These are phyloP conservation scores for Gaultheria prostrata DNA, from an alignment of 148 eudicot species.

Conservation along the genomic window DNA sequence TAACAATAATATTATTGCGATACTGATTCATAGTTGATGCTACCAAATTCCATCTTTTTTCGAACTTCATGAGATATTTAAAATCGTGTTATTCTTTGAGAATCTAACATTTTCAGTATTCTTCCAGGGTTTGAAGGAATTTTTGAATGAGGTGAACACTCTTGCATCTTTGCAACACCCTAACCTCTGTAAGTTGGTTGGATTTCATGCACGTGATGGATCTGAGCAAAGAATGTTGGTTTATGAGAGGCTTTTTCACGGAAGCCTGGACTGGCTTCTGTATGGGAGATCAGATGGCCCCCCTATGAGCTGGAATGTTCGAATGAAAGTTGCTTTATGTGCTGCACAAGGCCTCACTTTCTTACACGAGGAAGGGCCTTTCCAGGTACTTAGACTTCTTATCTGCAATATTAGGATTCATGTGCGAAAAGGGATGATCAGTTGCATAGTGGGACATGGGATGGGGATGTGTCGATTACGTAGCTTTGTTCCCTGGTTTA, in stretches of 20 bases:
- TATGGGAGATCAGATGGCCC: slow-evolving; percentile 78
- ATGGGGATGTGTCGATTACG: background rate
- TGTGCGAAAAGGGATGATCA: background rate
- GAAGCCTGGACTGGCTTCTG: slow-evolving; percentile 79
- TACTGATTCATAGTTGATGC: slow-evolving; percentile 10
- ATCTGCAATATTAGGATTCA: background rate
- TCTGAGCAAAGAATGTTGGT: slow-evolving; percentile 81
- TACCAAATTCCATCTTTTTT: background rate
- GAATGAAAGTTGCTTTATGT: slow-evolving; percentile 80
- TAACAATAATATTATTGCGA: background rate
- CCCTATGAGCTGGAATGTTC: slow-evolving; percentile 75
- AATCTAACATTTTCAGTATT: slow-evolving; percentile 7
- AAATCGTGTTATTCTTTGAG: background rate
- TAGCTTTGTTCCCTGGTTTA: background rate
- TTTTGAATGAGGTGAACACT: slow-evolving; percentile 75
- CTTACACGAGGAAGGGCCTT: slow-evolving; percentile 93
- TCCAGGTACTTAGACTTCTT: slow-evolving; percentile 54
- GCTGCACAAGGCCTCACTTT: slow-evolving; percentile 92
- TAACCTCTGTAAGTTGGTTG: slow-evolving; percentile 78
- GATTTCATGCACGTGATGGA: slow-evolving; percentile 86
- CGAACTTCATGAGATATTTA: background rate
- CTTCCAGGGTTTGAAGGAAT: slow-evolving; percentile 70
- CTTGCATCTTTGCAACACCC: slow-evolving; percentile 90
- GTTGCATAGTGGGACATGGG: background rate
- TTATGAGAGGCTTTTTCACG: slow-evolving; percentile 90